A percentile compares a stretch with the other conserved stretches of the same genome.
Evolutionary conservation across 2,329 filamentous ascomycete genomes (phyloP).

Genomic region (Stagonosporopsis rhizophila): DNA sequence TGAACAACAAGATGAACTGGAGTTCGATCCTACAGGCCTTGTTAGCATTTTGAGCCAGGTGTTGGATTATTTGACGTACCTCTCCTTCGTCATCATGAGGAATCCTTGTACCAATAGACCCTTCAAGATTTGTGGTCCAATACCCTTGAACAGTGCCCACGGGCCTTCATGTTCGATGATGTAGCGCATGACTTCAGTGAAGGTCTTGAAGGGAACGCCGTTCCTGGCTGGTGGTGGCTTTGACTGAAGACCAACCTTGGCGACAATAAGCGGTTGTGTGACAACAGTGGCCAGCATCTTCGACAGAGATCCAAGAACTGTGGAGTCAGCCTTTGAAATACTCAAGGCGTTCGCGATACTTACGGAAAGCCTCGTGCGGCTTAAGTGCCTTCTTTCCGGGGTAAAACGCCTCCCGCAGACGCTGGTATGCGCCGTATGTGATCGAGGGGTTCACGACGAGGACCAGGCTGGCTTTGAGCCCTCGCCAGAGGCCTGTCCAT

Average conservation of each 20-base stretch:
- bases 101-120: slow-evolving; percentile 93
- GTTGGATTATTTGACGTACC: slow-evolving; percentile 60
- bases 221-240: slow-evolving; percentile 83
- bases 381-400: slow-evolving; percentile 77
- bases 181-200: slow-evolving; percentile 92
- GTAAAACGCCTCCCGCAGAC: slow-evolving; percentile 78
- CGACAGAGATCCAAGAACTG: slow-evolving; percentile 89
- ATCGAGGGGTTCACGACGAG: slow-evolving; percentile 96
- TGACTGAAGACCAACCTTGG: slow-evolving; percentile 95
- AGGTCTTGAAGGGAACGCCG: slow-evolving; percentile 92
- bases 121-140: slow-evolving; percentile 91
- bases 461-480: slow-evolving; percentile 93
- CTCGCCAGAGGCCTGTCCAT: slow-evolving; percentile 87
- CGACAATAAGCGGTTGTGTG: slow-evolving; percentile 95
- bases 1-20: slow-evolving; percentile 83
- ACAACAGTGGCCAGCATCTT: slow-evolving; percentile 90
- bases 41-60: slow-evolving; percentile 17
- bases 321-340: neutral
- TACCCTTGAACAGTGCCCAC: slow-evolving; percentile 92
- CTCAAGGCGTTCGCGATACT: slow-evolving; percentile 52
- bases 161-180: slow-evolving; percentile 88
- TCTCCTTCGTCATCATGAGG: slow-evolving; percentile 99
- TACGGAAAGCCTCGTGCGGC: slow-evolving; percentile 90
- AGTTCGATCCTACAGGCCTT: slow-evolving; percentile 76
- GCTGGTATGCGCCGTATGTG: slow-evolving; percentile 96